These are phyloP conservation scores for Pyrenula massariospora DNA, from an alignment of 495 filamentous ascomycete genomes.

Conservation along the genomic window DNA sequence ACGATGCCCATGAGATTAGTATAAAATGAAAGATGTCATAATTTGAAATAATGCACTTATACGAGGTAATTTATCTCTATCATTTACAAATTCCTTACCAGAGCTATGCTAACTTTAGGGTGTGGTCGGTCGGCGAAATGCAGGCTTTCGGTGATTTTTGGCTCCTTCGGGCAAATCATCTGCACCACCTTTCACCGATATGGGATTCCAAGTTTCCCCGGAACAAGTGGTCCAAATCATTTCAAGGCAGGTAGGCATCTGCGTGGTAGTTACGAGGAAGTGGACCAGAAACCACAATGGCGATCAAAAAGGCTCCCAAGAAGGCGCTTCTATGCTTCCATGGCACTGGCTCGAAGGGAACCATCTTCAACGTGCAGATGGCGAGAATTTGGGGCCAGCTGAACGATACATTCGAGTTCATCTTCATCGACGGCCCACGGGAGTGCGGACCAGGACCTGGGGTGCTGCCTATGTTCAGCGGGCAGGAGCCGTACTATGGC, in stretches of 20 bases:
- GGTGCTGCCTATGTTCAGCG: conserved; percentile 22
- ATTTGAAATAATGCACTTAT: no score
- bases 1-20: no score
- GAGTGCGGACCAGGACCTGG: conserved; percentile 15
- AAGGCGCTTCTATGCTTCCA: conserved; percentile 6
- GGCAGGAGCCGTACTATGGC: conserved; percentile 15
- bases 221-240: neutral
- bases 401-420: conserved; percentile 13
- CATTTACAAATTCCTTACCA: no score
- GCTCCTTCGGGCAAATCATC: neutral
- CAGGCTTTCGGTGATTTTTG: neutral
- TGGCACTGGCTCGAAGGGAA: conserved; percentile 11
- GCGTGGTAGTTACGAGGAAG: neutral
- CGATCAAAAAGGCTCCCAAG: neutral
- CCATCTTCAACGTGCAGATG: conserved; percentile 11
- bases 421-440: conserved; percentile 21
- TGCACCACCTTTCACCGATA: neutral
- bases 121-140: no score
- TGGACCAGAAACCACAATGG: neutral
- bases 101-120: no score
- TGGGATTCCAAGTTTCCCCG: neutral
- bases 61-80: no score
- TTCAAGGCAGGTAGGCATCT: neutral
- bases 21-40: no score
- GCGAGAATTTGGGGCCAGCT: conserved; percentile 9